phyloP scores from a whole-genome alignment of 192 early-diverging fungal species.

The Coemansia sp. region DNA sequence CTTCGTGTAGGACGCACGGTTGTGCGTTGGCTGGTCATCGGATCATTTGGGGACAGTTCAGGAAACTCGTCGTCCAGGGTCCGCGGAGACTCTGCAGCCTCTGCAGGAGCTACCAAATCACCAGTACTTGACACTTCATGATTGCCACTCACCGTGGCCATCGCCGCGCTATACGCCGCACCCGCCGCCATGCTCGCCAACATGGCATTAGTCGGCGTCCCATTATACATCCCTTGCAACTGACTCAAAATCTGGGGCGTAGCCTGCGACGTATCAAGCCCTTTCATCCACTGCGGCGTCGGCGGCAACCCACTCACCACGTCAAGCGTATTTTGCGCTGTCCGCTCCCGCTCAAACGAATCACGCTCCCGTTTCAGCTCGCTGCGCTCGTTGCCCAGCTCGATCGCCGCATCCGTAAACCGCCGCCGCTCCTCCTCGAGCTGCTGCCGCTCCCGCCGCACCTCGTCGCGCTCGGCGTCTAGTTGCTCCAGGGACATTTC shows the following conservation, averaged over 20 bases:
- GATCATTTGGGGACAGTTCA: neutral
- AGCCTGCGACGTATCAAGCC: constrained; percentile 26
- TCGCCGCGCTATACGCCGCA: constrained; percentile 18
- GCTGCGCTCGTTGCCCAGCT: constrained; percentile 66
- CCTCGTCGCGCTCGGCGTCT: constrained; percentile 46
- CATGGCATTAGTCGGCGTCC: constrained; percentile 40
- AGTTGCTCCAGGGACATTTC: constrained; percentile 51
- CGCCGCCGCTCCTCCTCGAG: constrained; percentile 63
- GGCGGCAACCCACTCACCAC: constrained; percentile 35
- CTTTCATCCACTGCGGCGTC: constrained; percentile 53
- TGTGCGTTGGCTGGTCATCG: constrained; percentile 9
- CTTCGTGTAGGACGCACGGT: neutral
- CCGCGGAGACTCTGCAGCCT: neutral
- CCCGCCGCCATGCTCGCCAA: constrained; percentile 35
- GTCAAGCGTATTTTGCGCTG: constrained; percentile 14
- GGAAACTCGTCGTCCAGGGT: constrained; percentile 32
- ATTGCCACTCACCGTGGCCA: neutral
- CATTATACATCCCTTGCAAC: constrained; percentile 26
- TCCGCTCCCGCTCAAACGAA: constrained; percentile 21
- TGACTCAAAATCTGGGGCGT: constrained; percentile 42
- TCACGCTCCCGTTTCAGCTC: constrained; percentile 44
- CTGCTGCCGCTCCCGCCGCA: constrained; percentile 55
- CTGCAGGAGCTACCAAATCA: neutral
- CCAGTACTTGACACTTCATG: no score
- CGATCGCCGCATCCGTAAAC: constrained; percentile 71